phyloP scores from a whole-genome alignment of 805 yeast genomes.

The Kurtzmaniella fragi region DNA sequence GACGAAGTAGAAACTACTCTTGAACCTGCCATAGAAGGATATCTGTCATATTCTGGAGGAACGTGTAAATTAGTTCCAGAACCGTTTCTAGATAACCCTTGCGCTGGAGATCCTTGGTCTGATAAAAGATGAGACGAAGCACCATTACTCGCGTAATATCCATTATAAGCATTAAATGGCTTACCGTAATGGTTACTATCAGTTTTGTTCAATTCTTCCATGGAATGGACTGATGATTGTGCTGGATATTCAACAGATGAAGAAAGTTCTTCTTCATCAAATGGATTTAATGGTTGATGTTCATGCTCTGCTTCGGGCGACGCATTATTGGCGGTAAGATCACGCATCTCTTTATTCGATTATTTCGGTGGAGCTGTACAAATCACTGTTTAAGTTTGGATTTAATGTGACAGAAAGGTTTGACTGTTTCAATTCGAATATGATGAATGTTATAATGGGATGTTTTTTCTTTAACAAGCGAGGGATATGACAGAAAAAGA shows the following conservation, averaged over 20 bases:
- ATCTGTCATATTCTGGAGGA: slow-evolving; percentile 62
- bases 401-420: too few relatives aligned
- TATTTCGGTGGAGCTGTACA: too few relatives aligned
- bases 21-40: slow-evolving; percentile 58
- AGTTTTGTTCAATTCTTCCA: background rate
- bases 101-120: slow-evolving; percentile 10
- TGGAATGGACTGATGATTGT: background rate
- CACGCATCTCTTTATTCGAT: slow-evolving; percentile 1
- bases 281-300: slow-evolving; percentile 1
- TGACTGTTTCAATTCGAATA: too few relatives aligned
- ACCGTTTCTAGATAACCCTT: slow-evolving; percentile 8
- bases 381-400: too few relatives aligned
- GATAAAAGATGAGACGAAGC: slow-evolving; percentile 34
- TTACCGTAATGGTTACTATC: slow-evolving; percentile 18
- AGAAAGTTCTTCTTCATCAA: slow-evolving; percentile 2
- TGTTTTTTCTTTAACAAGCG: too few relatives aligned
- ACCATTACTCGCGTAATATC: slow-evolving; percentile 37
- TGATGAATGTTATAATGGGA: too few relatives aligned
- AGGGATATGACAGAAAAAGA: too few relatives aligned
- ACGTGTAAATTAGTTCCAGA: slow-evolving; percentile 18
- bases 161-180: slow-evolving; percentile 38
- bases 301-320: slow-evolving; percentile 1
- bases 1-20: slow-evolving; percentile 51
- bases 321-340: slow-evolving; percentile 2
- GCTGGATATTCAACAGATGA: slow-evolving; percentile 2